Evolutionary conservation across 2,329 filamentous ascomycete genomes (phyloP).

Genomic region (Aspergillus melleus): DNA sequence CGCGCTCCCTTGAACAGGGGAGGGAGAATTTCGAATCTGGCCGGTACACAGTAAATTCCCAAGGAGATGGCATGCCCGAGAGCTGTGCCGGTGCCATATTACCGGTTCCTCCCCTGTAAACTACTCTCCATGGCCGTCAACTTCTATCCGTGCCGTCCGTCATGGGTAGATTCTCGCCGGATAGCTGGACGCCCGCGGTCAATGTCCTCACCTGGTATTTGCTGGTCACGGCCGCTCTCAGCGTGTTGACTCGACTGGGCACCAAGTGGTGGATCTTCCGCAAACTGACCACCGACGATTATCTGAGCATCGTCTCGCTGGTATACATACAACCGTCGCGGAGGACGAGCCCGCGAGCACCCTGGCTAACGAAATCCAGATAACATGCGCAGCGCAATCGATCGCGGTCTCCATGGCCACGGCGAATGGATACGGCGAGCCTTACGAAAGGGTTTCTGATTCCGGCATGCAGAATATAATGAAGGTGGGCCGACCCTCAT

Average conservation of each 20-base stretch:
- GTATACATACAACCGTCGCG: conserved; percentile 9
- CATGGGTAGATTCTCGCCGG: conserved; percentile 2
- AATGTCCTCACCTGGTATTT: conserved; percentile 30
- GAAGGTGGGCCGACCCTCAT: conserved; percentile 16
- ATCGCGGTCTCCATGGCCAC: conserved; percentile 25
- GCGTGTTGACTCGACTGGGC: conserved; percentile 24
- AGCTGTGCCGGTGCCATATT: background rate
- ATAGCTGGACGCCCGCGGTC: conserved; percentile 19
- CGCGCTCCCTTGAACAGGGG: background rate
- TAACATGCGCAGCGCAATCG: conserved; percentile 20
- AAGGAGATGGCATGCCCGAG: background rate
- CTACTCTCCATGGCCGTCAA: background rate
- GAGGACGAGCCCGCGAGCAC: background rate
- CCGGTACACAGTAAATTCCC: background rate
- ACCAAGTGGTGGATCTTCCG: conserved; percentile 27
- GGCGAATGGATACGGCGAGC: conserved; percentile 24
- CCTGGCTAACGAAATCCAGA: conserved; percentile 1
- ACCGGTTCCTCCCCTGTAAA: background rate
- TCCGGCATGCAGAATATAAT: conserved; percentile 14
- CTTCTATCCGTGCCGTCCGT: background rate
- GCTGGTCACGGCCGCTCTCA: conserved; percentile 24
- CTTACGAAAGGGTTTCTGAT: conserved; percentile 11
- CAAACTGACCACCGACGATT: conserved; percentile 25
- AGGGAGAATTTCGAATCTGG: background rate
- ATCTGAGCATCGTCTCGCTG: conserved; percentile 21